Evolutionary conservation across 164 flowering plant species (phyloP).

Genomic region (Malania oleifera): DNA sequence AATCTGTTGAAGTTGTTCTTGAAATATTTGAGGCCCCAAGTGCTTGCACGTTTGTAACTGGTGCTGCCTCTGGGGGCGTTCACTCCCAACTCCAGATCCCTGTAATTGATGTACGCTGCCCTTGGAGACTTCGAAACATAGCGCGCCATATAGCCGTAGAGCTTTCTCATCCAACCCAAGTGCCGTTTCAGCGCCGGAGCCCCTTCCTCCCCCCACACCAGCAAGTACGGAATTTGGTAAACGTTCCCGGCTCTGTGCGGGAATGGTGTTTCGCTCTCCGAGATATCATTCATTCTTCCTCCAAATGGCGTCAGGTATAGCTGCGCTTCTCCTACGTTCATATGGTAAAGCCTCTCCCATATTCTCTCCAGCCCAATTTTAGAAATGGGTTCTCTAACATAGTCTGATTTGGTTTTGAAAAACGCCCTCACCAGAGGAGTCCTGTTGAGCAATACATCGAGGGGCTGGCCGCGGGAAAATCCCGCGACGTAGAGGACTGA

Average conservation of each 20-base stretch:
- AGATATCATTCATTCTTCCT: neutral
- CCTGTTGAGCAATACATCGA: neutral
- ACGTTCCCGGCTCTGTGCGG: neutral
- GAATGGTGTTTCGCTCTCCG: neutral
- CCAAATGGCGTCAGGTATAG: neutral
- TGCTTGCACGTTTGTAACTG: neutral
- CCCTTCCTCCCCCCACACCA: neutral
- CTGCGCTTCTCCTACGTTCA: neutral
- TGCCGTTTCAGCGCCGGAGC: neutral
- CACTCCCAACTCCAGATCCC: neutral
- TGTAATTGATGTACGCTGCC: neutral
- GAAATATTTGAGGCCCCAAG: neutral
- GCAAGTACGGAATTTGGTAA: neutral
- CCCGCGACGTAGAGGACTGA: neutral
- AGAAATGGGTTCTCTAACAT: neutral
- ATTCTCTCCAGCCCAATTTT: neutral
- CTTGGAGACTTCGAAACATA: neutral
- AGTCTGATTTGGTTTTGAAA: neutral
- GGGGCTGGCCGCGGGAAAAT: neutral
- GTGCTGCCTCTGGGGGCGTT: neutral
- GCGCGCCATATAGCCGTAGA: neutral
- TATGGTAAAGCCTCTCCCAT: neutral
- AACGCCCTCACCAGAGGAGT: neutral
- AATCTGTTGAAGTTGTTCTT: neutral
- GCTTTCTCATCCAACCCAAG: neutral